These are phyloP conservation scores for Eucalyptus marginata DNA, from an alignment of 345 rosid species.

Conservation along the genomic window DNA sequence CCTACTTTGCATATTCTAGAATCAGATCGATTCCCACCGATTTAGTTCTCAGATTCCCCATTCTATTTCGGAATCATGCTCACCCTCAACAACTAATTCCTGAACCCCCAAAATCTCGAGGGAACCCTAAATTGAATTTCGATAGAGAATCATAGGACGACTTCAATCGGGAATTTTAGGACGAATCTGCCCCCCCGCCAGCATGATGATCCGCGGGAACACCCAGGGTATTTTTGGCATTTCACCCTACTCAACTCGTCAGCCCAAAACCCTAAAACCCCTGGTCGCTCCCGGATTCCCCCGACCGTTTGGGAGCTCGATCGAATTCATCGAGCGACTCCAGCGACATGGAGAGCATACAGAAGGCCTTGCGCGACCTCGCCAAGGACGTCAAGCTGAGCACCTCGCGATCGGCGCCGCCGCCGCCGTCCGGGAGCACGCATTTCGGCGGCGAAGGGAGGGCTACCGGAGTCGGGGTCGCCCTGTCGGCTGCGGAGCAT, in stretches of 20 bases:
- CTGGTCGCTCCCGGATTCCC: background rate
- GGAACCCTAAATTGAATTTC: background rate
- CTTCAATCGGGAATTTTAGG: background rate
- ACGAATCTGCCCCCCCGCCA: background rate
- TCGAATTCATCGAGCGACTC: background rate
- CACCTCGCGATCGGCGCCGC: background rate
- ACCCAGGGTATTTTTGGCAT: background rate
- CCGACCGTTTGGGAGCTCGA: background rate
- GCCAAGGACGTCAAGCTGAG: background rate
- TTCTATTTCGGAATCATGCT: too few relatives aligned
- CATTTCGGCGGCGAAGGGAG: background rate
- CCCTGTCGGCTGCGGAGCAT: background rate
- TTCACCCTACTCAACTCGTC: background rate
- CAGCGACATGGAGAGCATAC: background rate
- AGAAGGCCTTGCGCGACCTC: background rate
- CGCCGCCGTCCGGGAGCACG: background rate
- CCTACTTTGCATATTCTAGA: accelerated
- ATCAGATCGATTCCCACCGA: accelerated
- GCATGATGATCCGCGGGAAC: background rate
- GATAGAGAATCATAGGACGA: background rate
- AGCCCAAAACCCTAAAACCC: background rate
- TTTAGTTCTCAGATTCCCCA: accelerated
- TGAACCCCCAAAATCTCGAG: background rate
- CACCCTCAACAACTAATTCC: background rate
- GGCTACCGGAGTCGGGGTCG: background rate